Evolutionary conservation across 108 stramenopile genomes (phyloP).

Genomic region (Epithemia pelagica): DNA sequence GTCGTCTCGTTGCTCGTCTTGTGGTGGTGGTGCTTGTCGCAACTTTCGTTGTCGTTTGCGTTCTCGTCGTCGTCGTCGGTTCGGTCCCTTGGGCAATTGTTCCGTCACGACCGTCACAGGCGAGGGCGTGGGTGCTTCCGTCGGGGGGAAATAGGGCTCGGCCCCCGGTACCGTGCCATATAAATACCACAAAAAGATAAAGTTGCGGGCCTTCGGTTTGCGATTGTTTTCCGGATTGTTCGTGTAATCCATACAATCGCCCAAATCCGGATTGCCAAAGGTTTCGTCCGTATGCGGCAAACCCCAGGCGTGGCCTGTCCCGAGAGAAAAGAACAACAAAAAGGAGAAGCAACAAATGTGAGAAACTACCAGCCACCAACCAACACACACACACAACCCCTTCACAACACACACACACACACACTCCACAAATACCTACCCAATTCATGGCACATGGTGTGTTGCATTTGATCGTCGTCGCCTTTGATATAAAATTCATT

Average conservation of each 20-base stretch:
- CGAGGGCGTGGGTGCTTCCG: neutral
- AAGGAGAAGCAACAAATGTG: neutral
- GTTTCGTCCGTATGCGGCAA: conserved; percentile 77
- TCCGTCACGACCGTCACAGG: neutral
- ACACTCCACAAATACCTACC: no score
- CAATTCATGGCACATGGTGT: conserved; percentile 67
- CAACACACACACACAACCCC: no score
- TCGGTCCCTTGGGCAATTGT: neutral
- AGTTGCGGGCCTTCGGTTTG: conserved; percentile 60
- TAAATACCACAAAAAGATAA: conserved; percentile 41
- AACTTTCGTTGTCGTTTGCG: neutral
- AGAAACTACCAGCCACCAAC: no score
- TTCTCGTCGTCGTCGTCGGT: neutral
- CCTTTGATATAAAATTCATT: conserved; percentile 68
- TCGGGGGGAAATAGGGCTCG: neutral
- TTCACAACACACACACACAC: no score
- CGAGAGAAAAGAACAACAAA: neutral
- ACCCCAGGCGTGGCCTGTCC: conserved; percentile 60
- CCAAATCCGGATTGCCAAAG: conserved; percentile 69
- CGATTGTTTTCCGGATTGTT: conserved; percentile 48
- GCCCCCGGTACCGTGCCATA: conserved; percentile 51
- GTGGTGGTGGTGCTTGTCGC: neutral
- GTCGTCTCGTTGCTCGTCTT: neutral
- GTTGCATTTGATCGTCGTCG: conserved; percentile 40
- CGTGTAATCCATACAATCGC: conserved; percentile 78